Base-by-base conservation (phyloP, 345 rosid species). In the Anacardium occidentale region DNA sequence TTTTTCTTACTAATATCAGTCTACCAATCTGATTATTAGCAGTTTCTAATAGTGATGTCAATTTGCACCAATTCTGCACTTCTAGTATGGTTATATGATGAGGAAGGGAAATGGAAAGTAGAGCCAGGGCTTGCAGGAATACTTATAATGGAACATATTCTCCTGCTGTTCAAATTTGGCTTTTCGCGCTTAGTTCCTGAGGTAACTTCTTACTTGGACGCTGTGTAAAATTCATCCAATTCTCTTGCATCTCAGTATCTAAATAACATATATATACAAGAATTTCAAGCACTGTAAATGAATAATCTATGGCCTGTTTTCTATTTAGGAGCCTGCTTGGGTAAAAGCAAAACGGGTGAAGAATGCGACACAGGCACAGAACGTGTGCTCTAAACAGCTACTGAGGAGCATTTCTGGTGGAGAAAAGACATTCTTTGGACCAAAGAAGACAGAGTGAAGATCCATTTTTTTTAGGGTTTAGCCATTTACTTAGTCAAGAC, bases 51-150 rank as follows among this genome's bases (percentile, higher is more conserved):
- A 77, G 90, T 90, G 79, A 89, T 82, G 97, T 87, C 96, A 20
- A 94, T 90, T 81, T 90, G 93, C 86, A 90, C 97, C 81, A 92
- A 92, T 78, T 92, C 97, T 2, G 95, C 85, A 4, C 93, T 92
- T 71, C 72, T 90, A 73, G 97, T 92, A 48, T 94, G 98, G 77
- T 72, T 94, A 70, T 94, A 94, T 37, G 97, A 90, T 61, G 87
- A 66, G 78, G 97, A 94, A 77, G 88, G 98, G 11, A 92, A 87
- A 57, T 94, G 98, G 97, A 88, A 86, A 75, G 86, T 94, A 24
- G 98, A 92, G 53, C 97, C 98, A 20, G 97, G 97, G 9, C 95
- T 92, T 2, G 95, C 97, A 1, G 93, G 87, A 53, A 85, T 90
- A 74, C 92, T 94, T 44, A 72, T 89, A 69, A 90, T 94, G 85